Evolutionary conservation across 306 rosid genomes (phyloP), one percentile per base, ranked within the genome.

Genomic region (Inga oerstediana): DNA sequence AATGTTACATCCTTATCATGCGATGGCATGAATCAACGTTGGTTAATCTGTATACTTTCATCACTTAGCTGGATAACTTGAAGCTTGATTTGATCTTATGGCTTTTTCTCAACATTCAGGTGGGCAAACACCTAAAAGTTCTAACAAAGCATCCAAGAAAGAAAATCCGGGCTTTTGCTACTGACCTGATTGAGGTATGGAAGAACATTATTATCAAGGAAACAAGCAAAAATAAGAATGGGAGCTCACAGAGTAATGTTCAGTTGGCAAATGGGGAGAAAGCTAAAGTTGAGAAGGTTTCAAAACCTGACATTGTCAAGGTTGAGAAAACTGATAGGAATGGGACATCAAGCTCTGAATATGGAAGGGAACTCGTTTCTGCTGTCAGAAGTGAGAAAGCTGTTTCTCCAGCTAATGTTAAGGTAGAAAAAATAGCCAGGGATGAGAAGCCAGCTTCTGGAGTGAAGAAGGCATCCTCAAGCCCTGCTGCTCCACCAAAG

Each of bases 61-160:
- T 80, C 46, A 39, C 52, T 76, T 72, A 27, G 30, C 39, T 68
- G 66, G 67, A 49, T 73, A 45, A 41, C 52, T 71, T 44, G 17
- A 82, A 62, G 39, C 10, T 79, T 71, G 67, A 59, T 79, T 68
- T 82, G 72, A 27, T 48, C 19, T 82, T 72, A 17, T 34, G 35
- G 82, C 54, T 34, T 49, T 27, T 77, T 88, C 69, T 74, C 2
- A 72, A 24, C 56, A 79, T 84, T 74, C 88, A 97, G 98, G 99
- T 97, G 58, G 99, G 99, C 10, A 97, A 92, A 86, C 97, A 84
- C 65, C 97, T 97, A 39, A 90, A 93, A 74, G 88, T 82, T 78
- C 95, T 97, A 68, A 94, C 95, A 2, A 97, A 92, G 34, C 99
- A 97, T 88, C 97, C 97, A 7, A 88, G 86, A 76, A 88, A 86